A percentile compares a stretch with the other conserved stretches of the same genome.
These are phyloP conservation scores for Dactylellina leptospora DNA, from an alignment of 2,329 filamentous ascomycete species.

Conservation along the genomic window DNA sequence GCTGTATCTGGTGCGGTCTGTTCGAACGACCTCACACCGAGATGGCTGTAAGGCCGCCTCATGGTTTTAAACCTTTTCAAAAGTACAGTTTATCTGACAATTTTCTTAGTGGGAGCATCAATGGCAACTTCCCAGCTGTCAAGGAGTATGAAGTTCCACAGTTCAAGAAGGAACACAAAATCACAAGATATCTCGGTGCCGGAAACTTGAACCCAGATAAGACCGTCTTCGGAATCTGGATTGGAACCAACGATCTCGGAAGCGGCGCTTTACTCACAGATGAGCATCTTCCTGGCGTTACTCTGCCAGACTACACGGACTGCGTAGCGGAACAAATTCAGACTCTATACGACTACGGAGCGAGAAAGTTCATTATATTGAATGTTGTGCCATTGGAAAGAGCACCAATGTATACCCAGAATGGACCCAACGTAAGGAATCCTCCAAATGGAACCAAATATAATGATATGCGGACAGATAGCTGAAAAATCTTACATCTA, in stretches of 20 bases:
- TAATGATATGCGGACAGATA: conserved; percentile 63
- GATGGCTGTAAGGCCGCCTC: conserved; percentile 59
- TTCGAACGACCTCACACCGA: conserved; percentile 72
- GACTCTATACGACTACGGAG: conserved; percentile 72
- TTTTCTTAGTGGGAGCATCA: conserved; percentile 62
- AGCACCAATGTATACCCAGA: conserved; percentile 71
- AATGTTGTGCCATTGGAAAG: conserved; percentile 74
- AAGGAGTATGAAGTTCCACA: conserved; percentile 70
- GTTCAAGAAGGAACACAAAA: conserved; percentile 65
- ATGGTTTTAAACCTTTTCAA: background rate
- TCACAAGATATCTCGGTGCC: conserved; percentile 38
- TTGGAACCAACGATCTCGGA: conserved; percentile 82
- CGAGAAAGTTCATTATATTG: conserved; percentile 75
- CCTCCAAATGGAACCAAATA: conserved; percentile 55
- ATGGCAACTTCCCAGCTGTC: conserved; percentile 70
- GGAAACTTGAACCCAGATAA: conserved; percentile 64
- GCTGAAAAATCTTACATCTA: conserved; percentile 66
- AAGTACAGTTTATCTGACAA: background rate
- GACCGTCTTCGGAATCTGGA: conserved; percentile 80
- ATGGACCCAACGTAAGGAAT: conserved; percentile 62
- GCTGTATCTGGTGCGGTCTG: conserved; percentile 77
- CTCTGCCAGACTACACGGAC: conserved; percentile 71
- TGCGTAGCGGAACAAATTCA: conserved; percentile 74
- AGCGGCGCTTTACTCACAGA: conserved; percentile 72
- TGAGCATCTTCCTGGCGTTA: conserved; percentile 68